Base-by-base conservation (phyloP, 768 basidiomycete genomes). In the Mycena galopus region DNA sequence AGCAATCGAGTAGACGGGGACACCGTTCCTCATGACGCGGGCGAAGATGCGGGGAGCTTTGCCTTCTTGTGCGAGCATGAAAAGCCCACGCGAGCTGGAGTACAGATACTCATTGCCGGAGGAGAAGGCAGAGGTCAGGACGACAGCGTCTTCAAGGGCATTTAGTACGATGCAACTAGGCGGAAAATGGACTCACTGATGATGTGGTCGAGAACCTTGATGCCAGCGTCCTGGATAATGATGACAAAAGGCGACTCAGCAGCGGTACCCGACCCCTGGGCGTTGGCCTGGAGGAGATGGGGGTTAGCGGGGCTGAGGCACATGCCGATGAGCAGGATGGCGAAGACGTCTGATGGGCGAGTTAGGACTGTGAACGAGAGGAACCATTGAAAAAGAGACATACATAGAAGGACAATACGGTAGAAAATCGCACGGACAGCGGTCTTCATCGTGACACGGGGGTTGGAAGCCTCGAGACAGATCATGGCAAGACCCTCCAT, bases 101-200 rank as follows among this genome's bases (percentile, higher is more conserved):
- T 87, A 89, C 37, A 90, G 75, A 79, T 88, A 88, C 64, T 85
- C 86, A 62, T 84, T 84, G 39, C 86, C 88, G n/a, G 89, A 85
- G 10, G 89, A 90, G 84, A 87, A 90, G 10, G 89, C 88, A 9
- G 88, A 88, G 30, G 88, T 84, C 51, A 90, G 79, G 51, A 89
- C 79, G 62, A 80, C 80, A 32, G 82, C 84, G 67, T 85, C 71
- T 72, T 2, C 21, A 16, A 32, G 17, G 4, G 5, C 4, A 9
- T 9, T 62, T n/a, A 62, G 30, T 17, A 50, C 30, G 19, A 32
- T n/a, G 4, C 29, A 39, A 17, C 3, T n/a, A n/a, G n/a, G n/a
- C n/a, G 30, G 4, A 19, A 27, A 25, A n/a, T 3, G 16, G 17
- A 2, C 71, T 58, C 77, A 71, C 83, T 82, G 76, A 82, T 81